Percentiles rank a stretch among this genome's conserved stretches.
Conservation (phyloP, 176 grass and related monocot species). For the Musa troglodytarum region DNA sequence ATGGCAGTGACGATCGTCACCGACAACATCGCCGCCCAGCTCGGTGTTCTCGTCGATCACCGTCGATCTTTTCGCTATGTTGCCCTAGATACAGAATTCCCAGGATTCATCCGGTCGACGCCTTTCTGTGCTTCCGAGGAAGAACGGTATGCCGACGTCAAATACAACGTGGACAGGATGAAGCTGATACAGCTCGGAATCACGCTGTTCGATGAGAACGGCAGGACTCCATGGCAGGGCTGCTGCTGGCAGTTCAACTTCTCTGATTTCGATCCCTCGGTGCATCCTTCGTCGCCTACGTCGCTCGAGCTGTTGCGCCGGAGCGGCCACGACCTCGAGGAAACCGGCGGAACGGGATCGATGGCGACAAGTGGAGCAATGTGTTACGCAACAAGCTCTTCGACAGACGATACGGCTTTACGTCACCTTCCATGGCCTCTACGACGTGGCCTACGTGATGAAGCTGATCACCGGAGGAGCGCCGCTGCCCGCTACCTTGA, state of each 20-base stretch:
- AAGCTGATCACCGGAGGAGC: background rate
- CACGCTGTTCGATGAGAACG: background rate
- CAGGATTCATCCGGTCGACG: background rate
- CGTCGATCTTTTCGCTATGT: background rate
- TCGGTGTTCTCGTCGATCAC: background rate
- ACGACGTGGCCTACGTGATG: background rate
- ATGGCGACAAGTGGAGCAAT: too few species aligned
- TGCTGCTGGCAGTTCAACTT: slow-evolving; percentile 5
- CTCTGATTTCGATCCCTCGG: background rate
- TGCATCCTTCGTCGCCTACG: background rate
- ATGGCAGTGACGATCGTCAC: too few species aligned
- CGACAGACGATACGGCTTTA: background rate
- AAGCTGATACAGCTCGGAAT: background rate
- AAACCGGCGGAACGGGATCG: background rate
- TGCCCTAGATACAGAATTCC: background rate
- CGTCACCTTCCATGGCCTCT: background rate
- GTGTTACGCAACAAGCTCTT: background rate
- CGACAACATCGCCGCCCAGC: background rate
- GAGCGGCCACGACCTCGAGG: background rate
- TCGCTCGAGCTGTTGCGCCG: background rate
- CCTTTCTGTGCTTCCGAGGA: background rate
- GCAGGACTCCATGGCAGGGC: background rate
- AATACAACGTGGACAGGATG: background rate
- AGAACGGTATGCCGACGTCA: background rate
- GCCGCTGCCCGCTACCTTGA: background rate